These are phyloP conservation scores for Tolypocladium tropicale DNA, from an alignment of 2,329 filamentous ascomycete species.

Conservation along the genomic window DNA sequence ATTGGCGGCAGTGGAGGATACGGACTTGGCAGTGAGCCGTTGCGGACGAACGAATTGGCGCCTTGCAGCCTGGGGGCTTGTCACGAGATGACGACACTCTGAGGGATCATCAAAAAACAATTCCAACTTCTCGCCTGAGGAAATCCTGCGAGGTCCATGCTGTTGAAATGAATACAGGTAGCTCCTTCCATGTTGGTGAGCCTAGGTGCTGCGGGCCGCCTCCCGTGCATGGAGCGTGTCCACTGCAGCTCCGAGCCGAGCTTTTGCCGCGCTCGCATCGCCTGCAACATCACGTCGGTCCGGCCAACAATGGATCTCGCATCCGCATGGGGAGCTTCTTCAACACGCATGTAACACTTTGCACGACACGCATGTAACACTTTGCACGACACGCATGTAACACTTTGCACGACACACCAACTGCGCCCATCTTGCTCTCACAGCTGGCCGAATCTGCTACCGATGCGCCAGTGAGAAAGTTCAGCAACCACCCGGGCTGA, in stretches of 20 bases:
- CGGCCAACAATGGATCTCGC: no score
- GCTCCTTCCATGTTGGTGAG: no score
- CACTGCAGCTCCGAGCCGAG: not conserved
- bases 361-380: no score
- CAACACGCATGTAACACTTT: no score
- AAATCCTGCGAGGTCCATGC: no score
- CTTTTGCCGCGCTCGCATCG: not conserved
- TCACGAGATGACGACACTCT: not conserved
- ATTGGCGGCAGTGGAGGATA: not conserved
- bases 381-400: not conserved
- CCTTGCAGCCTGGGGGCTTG: not conserved
- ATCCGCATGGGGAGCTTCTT: no score
- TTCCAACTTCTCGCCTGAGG: not conserved
- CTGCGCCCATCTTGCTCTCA: not conserved
- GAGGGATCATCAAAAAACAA: no score
- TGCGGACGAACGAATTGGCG: not conserved
- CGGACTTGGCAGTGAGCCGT: no score
- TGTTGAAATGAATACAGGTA: no score
- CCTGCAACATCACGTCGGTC: not conserved
- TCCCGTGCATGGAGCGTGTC: not conserved
- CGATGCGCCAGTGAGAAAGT: not conserved
- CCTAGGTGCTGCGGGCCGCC: not conserved
- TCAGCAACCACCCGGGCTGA: not conserved
- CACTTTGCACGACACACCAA: not conserved
- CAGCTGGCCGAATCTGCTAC: not conserved